Conservation (phyloP, 345 rosid species). For the Hirschfeldia incana region DNA sequence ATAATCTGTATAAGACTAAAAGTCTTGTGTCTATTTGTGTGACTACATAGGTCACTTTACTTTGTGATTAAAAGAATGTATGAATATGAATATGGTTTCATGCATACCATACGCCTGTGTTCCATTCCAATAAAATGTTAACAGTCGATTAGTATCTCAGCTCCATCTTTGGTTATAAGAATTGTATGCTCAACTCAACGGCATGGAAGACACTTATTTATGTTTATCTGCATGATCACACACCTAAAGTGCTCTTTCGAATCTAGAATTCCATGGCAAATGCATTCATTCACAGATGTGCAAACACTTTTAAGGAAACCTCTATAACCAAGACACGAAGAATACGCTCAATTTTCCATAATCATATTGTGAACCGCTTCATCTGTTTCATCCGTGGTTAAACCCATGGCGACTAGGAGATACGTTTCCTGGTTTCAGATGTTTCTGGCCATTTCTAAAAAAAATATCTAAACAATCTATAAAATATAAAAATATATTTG, state of each 20-base stretch:
- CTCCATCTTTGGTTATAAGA: neutral
- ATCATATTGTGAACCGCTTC: no score
- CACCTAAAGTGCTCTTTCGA: slow-evolving; percentile 28
- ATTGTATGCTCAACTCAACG: neutral
- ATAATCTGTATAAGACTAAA: neutral
- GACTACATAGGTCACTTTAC: neutral
- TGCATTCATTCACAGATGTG: slow-evolving; percentile 93
- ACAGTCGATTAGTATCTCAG: neutral
- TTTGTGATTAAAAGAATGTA: neutral
- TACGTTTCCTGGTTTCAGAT: slow-evolving; percentile 60
- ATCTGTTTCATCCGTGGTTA: no score
- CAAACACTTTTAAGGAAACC: slow-evolving; percentile 96
- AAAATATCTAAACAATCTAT: no score
- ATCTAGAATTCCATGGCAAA: slow-evolving; percentile 76
- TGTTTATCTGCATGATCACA: no score
- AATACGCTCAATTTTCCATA: no score
- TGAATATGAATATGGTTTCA: neutral
- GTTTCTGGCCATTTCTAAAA: slow-evolving; percentile 8
- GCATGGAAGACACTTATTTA: no score
- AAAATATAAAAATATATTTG: no score
- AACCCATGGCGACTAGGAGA: slow-evolving; percentile 54
- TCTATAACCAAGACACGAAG: slow-evolving; percentile 7
- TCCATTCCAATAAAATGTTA: neutral
- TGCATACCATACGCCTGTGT: neutral
- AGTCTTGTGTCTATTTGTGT: neutral